Evolutionary conservation across 208 protist species (phyloP), one percentile per base, ranked within the genome.

Genomic region (Trypanosoma lewisi): DNA sequence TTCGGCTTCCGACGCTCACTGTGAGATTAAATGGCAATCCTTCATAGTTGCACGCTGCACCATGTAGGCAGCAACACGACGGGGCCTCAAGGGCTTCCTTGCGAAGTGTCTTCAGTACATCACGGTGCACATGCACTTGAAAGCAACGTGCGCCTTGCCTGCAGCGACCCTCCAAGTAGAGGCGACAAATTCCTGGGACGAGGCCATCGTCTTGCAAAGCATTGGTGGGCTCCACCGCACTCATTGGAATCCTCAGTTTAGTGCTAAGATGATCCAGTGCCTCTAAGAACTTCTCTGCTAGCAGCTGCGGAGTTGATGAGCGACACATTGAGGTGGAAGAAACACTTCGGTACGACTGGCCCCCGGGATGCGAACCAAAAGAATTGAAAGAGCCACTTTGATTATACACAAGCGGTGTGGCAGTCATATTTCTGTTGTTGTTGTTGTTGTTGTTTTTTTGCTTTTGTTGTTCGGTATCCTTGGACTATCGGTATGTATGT

Each of bases 201-300:
- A 93, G 76, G 0, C 85, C 85, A 48, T 91, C 82, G 49, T 92
- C 85, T 34, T 88, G 60, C 21, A 93, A 62, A 1, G 86, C 89
- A 58, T 83, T 75, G 19, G 89, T 93, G 21, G 77, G 82, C 71
- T 85, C 75, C 23, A 93, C 76, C 2, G 82, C 84, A 3, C 54
- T 71, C 14, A 83, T 54, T 0, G 89, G 89, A 39, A 95, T 82
- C 4, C 51, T 41, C n/a, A 95, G 73, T 67, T 95, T 95, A 8
- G 85, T 92, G 71, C 80, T 90, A 28, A 72, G 64, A n/a, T 81
- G 81, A 64, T 95, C 89, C 31, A 95, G 81, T 3, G 88, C 88
- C 23, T 73, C 89, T 31, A 95, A 74, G 47, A 51, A 78, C 0
- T 56, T 25, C 23, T 30, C 21, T n/a, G 37, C 25, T 8, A 30